Evolutionary conservation across 257 asterid species (phyloP).

Genomic region (Ligustrum vulgare): DNA sequence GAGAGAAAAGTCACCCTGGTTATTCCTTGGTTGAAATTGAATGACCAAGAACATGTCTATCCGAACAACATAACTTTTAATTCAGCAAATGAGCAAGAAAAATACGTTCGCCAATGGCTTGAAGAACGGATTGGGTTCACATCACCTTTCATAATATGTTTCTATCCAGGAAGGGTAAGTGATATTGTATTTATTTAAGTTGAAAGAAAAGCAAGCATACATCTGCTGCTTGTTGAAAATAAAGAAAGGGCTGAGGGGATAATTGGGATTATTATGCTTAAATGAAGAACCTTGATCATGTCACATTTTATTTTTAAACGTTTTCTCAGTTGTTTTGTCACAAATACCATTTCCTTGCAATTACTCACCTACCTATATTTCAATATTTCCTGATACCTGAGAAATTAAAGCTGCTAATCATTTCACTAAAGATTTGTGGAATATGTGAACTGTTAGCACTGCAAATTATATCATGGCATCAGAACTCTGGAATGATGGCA

Average conservation of each 20-base stretch:
- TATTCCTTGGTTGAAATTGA: slow-evolving; percentile 83
- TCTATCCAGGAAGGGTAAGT: slow-evolving; percentile 93
- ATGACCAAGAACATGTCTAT: slow-evolving; percentile 79
- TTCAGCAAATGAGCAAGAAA: slow-evolving; percentile 79
- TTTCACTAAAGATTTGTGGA: neutral
- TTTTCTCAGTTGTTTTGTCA: neutral
- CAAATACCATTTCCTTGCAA: neutral
- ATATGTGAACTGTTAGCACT: neutral
- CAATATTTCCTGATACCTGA: neutral
- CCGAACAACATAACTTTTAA: slow-evolving; percentile 69
- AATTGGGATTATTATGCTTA: neutral
- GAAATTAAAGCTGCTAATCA: neutral
- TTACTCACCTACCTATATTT: neutral
- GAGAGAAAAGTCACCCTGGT: slow-evolving; percentile 71
- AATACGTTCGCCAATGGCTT: slow-evolving; percentile 80
- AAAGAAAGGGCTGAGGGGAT: neutral
- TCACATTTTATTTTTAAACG: neutral
- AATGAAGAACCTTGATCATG: neutral
- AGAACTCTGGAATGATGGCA: neutral
- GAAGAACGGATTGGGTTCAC: slow-evolving; percentile 74
- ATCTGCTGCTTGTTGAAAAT: neutral
- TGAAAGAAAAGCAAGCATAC: neutral
- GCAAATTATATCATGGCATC: neutral
- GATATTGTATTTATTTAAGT: neutral
- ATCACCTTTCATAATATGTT: slow-evolving; percentile 52